These are phyloP conservation scores for Hortaea werneckii DNA, from an alignment of 2,329 filamentous ascomycete species.

Conservation along the genomic window DNA sequence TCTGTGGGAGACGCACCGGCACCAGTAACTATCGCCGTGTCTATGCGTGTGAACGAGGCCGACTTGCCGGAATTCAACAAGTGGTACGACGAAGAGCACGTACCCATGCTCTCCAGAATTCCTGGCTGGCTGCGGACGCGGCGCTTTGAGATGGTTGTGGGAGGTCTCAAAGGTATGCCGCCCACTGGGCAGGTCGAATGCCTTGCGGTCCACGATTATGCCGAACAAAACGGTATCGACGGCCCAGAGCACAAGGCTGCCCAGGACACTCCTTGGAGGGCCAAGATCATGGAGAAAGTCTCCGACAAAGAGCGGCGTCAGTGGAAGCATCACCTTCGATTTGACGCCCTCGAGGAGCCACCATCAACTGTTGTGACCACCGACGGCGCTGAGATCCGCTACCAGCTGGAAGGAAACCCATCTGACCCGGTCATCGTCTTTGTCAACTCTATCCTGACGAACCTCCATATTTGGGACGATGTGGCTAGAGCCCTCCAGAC, in stretches of 20 bases:
- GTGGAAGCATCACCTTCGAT: slow-evolving; percentile 69
- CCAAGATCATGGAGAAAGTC: slow-evolving; percentile 48
- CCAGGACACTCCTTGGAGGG: slow-evolving; percentile 51
- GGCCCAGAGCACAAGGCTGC: slow-evolving; percentile 55
- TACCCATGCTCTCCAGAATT: slow-evolving; percentile 59
- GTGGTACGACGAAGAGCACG: slow-evolving; percentile 70
- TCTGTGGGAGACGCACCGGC: slow-evolving; percentile 11
- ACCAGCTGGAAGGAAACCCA: slow-evolving; percentile 64
- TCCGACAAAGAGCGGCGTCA: slow-evolving; percentile 47
- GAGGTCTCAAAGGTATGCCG: slow-evolving; percentile 40
- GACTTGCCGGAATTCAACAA: slow-evolving; percentile 52
- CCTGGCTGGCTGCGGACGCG: slow-evolving; percentile 71
- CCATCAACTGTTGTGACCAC: slow-evolving; percentile 59
- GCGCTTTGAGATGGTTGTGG: slow-evolving; percentile 55
- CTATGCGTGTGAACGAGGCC: slow-evolving; percentile 33
- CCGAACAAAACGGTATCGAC: slow-evolving; percentile 54
- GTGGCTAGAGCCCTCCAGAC: slow-evolving; percentile 53
- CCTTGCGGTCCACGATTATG: slow-evolving; percentile 64
- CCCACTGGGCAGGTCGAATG: slow-evolving; percentile 45
- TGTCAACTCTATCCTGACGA: slow-evolving; percentile 70
- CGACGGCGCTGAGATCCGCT: slow-evolving; percentile 61
- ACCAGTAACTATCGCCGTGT: slow-evolving; percentile 16
- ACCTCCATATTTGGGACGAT: slow-evolving; percentile 70
- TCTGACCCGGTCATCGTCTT: slow-evolving; percentile 64
- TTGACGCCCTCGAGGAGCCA: slow-evolving; percentile 51